Percentiles rank a stretch among this genome's conserved stretches.
phyloP scores from a whole-genome alignment of 2,329 filamentous ascomycete species.

The Aschersonia sp. region DNA sequence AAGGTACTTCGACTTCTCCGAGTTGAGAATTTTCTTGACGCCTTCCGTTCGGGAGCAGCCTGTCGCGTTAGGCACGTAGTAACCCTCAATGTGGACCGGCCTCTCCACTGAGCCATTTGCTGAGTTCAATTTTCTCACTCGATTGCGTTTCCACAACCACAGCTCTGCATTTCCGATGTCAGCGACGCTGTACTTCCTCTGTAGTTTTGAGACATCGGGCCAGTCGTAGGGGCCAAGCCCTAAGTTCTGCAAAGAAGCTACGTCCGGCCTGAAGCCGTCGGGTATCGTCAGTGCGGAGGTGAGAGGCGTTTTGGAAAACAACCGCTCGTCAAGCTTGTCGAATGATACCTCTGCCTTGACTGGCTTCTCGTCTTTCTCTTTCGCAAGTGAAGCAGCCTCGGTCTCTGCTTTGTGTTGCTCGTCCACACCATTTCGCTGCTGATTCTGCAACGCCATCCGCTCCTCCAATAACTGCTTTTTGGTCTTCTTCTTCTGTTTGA shows the following conservation, averaged over 20 bases:
- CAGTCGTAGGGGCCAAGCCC: slow-evolving; percentile 27
- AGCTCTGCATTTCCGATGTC: slow-evolving; percentile 35
- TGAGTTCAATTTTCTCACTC: slow-evolving; percentile 40
- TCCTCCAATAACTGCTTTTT: slow-evolving; percentile 63
- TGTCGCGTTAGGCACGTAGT: slow-evolving; percentile 73
- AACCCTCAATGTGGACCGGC: slow-evolving; percentile 39
- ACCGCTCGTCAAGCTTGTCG: slow-evolving; percentile 30
- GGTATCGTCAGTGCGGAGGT: slow-evolving; percentile 30
- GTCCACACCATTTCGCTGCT: slow-evolving; percentile 31
- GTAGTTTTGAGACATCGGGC: slow-evolving; percentile 33
- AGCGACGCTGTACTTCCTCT: slow-evolving; percentile 28
- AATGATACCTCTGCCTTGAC: slow-evolving; percentile 26
- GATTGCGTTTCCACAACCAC: slow-evolving; percentile 43
- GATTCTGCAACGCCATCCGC: slow-evolving; percentile 42
- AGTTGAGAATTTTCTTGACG: slow-evolving; percentile 87
- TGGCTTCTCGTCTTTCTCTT: slow-evolving; percentile 11
- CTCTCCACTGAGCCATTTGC: slow-evolving; percentile 11
- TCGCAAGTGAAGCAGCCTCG: slow-evolving; percentile 20
- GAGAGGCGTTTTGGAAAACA: slow-evolving; percentile 34
- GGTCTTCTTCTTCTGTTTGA: slow-evolving; percentile 57
- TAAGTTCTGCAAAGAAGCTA: slow-evolving; percentile 29
- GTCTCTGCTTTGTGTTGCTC: slow-evolving; percentile 25
- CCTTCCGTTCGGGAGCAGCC: slow-evolving; percentile 87
- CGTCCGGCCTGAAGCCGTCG: slow-evolving; percentile 27
- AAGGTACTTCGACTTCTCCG: slow-evolving; percentile 95